Conservation (phyloP, 495 filamentous ascomycete species). For the Talaromyces trachyspermus region DNA sequence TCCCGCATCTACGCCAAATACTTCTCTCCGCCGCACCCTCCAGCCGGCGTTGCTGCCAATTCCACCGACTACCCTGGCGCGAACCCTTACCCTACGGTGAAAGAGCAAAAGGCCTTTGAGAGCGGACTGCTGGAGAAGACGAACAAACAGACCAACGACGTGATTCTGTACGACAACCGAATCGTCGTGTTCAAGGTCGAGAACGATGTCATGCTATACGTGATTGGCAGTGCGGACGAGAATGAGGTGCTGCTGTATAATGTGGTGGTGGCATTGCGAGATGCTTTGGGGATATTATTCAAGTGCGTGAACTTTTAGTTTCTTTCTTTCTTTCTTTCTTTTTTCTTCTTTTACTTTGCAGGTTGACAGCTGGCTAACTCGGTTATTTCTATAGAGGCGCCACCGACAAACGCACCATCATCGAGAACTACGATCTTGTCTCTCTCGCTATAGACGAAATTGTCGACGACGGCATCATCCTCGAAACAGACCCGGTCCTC, state of each 20-base stretch:
- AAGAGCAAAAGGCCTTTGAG: constrained; percentile 91
- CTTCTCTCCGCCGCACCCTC: constrained; percentile 80
- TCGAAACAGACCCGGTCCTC: constrained; percentile 92
- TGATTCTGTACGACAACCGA: constrained; percentile 92
- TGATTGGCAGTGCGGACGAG: constrained; percentile 85
- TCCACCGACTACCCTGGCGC: constrained; percentile 52
- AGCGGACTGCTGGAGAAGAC: constrained; percentile 95
- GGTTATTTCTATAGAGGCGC: constrained; percentile 54
- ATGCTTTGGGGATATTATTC: constrained; percentile 84
- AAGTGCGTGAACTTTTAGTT: too few relatives aligned
- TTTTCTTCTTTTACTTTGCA: not conserved
- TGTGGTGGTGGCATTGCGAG: constrained; percentile 78
- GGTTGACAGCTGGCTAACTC: constrained; percentile 4
- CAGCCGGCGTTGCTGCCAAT: constrained; percentile 42
- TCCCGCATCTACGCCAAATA: constrained; percentile 92
- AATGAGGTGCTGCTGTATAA: constrained; percentile 96
- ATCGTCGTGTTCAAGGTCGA: constrained; percentile 97
- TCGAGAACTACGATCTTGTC: constrained; percentile 95
- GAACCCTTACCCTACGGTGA: constrained; percentile 82
- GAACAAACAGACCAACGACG: constrained; percentile 86
- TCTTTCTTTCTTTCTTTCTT: not conserved
- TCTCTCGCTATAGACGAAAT: constrained; percentile 93
- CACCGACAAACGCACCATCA: constrained; percentile 92
- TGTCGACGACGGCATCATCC: constrained; percentile 90
- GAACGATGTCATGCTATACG: constrained; percentile 94